Evolutionary conservation across 2,329 filamentous ascomycete genomes (phyloP).

Genomic region (Tolypocladium tropicale): DNA sequence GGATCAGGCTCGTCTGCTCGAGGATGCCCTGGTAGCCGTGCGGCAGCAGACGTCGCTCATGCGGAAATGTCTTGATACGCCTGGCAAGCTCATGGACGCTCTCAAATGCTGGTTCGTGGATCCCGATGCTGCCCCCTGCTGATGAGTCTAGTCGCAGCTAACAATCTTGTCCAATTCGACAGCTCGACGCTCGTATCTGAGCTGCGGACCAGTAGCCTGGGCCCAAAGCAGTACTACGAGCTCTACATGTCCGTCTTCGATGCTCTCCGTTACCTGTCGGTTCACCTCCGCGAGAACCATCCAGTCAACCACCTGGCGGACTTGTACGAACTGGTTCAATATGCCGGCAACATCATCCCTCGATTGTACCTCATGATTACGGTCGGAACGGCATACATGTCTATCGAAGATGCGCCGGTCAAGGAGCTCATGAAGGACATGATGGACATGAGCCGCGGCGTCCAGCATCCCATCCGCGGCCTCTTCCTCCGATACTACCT

Average conservation of each 20-base stretch:
- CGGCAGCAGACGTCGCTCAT: slow-evolving; percentile 94
- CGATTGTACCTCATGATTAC: slow-evolving; percentile 98
- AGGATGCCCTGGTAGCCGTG: slow-evolving; percentile 93
- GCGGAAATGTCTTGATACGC: slow-evolving; percentile 94
- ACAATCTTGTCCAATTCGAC: neutral
- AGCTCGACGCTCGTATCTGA: slow-evolving; percentile 98
- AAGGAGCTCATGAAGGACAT: slow-evolving; percentile 99
- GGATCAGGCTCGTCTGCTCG: slow-evolving; percentile 84
- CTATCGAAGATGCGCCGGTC: slow-evolving; percentile 92
- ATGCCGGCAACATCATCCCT: slow-evolving; percentile 95
- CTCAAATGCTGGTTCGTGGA: slow-evolving; percentile 89
- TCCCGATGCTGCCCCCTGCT: neutral
- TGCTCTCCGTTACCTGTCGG: slow-evolving; percentile 88
- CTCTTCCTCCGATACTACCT: slow-evolving; percentile 95
- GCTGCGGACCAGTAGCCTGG: slow-evolving; percentile 87
- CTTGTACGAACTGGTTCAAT: slow-evolving; percentile 94
- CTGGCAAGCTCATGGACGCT: slow-evolving; percentile 98
- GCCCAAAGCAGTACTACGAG: slow-evolving; percentile 99
- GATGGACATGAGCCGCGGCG: slow-evolving; percentile 99
- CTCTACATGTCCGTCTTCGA: slow-evolving; percentile 99
- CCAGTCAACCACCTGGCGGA: slow-evolving; percentile 97
- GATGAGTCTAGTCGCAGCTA: neutral
- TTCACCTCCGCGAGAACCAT: slow-evolving; percentile 94
- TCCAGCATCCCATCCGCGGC: slow-evolving; percentile 92
- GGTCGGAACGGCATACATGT: slow-evolving; percentile 98